Conservation (phyloP, 371 early-diverging fungal species). For the Synchytrium microbalum region DNA sequence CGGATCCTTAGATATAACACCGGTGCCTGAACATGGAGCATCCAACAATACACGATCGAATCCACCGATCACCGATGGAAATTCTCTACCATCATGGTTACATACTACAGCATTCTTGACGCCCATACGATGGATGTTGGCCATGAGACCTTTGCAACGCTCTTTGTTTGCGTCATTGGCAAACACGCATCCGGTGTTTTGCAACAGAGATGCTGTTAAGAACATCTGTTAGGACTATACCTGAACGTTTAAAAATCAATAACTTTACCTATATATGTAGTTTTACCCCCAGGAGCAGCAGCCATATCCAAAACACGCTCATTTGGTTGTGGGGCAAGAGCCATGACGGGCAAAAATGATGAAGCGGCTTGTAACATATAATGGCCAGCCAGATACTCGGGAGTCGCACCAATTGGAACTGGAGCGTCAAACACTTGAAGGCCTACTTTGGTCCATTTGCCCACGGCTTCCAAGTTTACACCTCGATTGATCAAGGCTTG, state of each 20-base stretch:
- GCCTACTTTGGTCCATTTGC: slow-evolving; percentile 79
- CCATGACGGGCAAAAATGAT: slow-evolving; percentile 97
- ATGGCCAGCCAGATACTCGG: slow-evolving; percentile 99
- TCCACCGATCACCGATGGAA: slow-evolving; percentile 90
- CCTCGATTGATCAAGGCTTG: slow-evolving; percentile 93
- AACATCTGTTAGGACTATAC: slow-evolving; percentile 12
- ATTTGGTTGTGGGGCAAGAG: slow-evolving; percentile 87
- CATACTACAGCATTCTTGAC: slow-evolving; percentile 93
- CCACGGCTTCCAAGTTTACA: slow-evolving; percentile 95
- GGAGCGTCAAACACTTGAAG: slow-evolving; percentile 77
- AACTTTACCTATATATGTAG: slow-evolving; percentile 68
- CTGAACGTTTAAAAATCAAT: slow-evolving; percentile 5
- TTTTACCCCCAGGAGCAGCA: slow-evolving; percentile 99
- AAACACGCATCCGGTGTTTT: slow-evolving; percentile 97
- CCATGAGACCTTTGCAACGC: slow-evolving; percentile 81
- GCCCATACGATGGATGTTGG: slow-evolving; percentile 95
- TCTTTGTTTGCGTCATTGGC: slow-evolving; percentile 97
- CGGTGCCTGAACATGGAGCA: slow-evolving; percentile 99
- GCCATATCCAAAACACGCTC: slow-evolving; percentile 98
- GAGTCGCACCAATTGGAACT: slow-evolving; percentile 94
- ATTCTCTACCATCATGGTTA: slow-evolving; percentile 93
- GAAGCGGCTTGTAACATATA: slow-evolving; percentile 99
- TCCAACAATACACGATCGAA: slow-evolving; percentile 98
- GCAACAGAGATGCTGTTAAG: slow-evolving; percentile 75
- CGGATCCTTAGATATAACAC: slow-evolving; percentile 98